These are phyloP conservation scores for Pyrenophora seminiperda DNA, from an alignment of 2,329 filamentous ascomycete genomes.

Conservation along the genomic window DNA sequence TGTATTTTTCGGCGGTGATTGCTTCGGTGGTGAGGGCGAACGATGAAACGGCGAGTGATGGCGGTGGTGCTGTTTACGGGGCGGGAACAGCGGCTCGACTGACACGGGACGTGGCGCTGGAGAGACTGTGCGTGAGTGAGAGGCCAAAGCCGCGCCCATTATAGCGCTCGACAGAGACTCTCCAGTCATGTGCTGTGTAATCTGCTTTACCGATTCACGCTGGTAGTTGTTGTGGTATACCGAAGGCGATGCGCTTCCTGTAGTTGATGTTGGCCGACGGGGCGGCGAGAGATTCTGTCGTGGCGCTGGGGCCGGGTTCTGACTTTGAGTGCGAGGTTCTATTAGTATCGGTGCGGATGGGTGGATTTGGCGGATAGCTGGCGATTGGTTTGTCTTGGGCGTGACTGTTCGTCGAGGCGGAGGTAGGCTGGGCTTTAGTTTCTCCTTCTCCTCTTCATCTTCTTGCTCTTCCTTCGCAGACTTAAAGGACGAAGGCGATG, in stretches of 20 bases:
- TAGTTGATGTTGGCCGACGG: slow-evolving; percentile 29
- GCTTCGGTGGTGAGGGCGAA: slow-evolving; percentile 46
- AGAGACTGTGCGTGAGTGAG: slow-evolving; percentile 59
- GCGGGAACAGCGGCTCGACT: slow-evolving; percentile 47
- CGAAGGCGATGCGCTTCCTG: slow-evolving; percentile 30
- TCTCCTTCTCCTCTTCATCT: slow-evolving; percentile 34
- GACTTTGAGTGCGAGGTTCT: slow-evolving; percentile 43
- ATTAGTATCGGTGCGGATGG: slow-evolving; percentile 28
- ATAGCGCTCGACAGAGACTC: slow-evolving; percentile 75
- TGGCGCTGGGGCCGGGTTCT: slow-evolving; percentile 33
- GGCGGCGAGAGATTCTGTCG: slow-evolving; percentile 30
- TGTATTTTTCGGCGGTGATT: slow-evolving; percentile 47
- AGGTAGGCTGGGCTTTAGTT: slow-evolving; percentile 40
- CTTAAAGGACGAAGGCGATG: slow-evolving; percentile 42
- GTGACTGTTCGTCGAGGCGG: slow-evolving; percentile 44
- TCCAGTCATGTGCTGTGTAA: slow-evolving; percentile 59
- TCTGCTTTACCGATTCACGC: slow-evolving; percentile 43
- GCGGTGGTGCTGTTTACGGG: slow-evolving; percentile 49
- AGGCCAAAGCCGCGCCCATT: slow-evolving; percentile 72
- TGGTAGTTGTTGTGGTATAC: slow-evolving; percentile 49
- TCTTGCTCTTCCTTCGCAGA: slow-evolving; percentile 45
- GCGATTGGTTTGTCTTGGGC: slow-evolving; percentile 15
- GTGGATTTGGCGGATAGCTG: slow-evolving; percentile 11
- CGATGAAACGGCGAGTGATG: slow-evolving; percentile 45
- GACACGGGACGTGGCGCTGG: slow-evolving; percentile 41